Percentiles rank a stretch among this genome's conserved stretches.
Conservation (phyloP, 2,329 filamentous ascomycete species). For the Pyricularia grisea region DNA sequence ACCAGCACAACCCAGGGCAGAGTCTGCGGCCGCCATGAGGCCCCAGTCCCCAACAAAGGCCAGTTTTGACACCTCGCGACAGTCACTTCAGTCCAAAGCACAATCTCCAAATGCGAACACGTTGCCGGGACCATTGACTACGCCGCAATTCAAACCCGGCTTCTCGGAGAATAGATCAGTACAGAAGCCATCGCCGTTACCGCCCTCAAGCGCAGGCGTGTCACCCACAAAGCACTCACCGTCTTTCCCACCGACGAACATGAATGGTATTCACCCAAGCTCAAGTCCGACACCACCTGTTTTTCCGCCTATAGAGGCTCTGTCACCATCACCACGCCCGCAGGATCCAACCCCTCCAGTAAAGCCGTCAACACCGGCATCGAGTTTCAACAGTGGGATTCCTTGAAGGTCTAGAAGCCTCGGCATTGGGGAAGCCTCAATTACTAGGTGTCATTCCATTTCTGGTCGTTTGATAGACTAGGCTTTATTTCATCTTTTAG, state of each 20-base stretch:
- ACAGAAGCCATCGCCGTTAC: conserved; percentile 26
- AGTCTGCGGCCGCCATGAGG: not conserved
- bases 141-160: conserved; percentile 6
- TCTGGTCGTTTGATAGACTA: not conserved
- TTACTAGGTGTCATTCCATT: not conserved
- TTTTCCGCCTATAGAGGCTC: conserved; percentile 45
- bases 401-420: not conserved
- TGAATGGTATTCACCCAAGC: conserved; percentile 17
- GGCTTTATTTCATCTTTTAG: not conserved
- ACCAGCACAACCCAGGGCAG: not conserved
- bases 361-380: conserved; percentile 27
- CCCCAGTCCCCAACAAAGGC: not conserved
- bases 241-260: conserved; percentile 21
- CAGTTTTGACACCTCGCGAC: not conserved
- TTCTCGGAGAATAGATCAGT: conserved; percentile 17
- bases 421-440: not conserved
- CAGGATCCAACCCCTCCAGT: conserved; percentile 52
- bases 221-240: conserved; percentile 45
- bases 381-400: conserved; percentile 3
- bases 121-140: not conserved
- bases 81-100: not conserved
- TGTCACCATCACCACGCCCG: conserved; percentile 48
- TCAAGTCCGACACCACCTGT: conserved; percentile 30
- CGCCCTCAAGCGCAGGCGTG: conserved; percentile 34
- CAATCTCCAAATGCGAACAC: not conserved